phyloP scores from a whole-genome alignment of 164 flowering plant genomes.

The Chimonanthus salicifolius region DNA sequence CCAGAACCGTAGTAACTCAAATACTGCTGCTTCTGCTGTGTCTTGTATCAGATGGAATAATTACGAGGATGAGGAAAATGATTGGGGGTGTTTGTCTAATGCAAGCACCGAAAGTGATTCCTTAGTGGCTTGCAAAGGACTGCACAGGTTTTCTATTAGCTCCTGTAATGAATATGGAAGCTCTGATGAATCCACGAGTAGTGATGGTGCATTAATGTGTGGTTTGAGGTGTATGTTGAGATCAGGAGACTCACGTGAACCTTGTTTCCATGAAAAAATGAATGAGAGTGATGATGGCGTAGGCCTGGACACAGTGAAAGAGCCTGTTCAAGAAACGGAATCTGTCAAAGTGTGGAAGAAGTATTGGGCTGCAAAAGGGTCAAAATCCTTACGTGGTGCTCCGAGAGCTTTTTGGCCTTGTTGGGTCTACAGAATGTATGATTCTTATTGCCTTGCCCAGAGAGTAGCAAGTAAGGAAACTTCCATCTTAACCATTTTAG shows the following conservation, averaged over 20 bases:
- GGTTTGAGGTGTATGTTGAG: conserved; percentile 24
- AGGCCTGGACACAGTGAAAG: not conserved
- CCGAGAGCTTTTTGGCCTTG: conserved; percentile 76
- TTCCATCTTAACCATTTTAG: conserved; percentile 2
- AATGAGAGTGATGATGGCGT: conserved; percentile 10
- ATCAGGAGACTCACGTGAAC: conserved; percentile 19
- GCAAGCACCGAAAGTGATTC: conserved; percentile 71
- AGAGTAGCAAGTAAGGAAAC: conserved; percentile 61
- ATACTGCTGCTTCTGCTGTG: conserved; percentile 13
- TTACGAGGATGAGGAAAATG: conserved; percentile 32
- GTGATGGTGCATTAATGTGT: conserved; percentile 39
- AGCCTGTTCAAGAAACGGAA: conserved; percentile 15
- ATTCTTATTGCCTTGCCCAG: conserved; percentile 76
- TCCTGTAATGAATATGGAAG: conserved; percentile 32
- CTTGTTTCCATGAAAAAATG: conserved; percentile 10
- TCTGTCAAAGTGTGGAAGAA: conserved; percentile 20
- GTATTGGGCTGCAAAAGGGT: conserved; percentile 13
- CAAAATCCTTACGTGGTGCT: conserved; percentile 28
- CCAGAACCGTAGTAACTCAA: conserved; percentile 12
- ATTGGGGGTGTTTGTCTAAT: conserved; percentile 50
- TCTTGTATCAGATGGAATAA: conserved; percentile 19
- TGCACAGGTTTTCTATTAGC: conserved; percentile 47
- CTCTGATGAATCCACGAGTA: conserved; percentile 52
- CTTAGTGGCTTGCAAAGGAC: conserved; percentile 46
- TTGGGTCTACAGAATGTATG: conserved; percentile 94